A percentile compares a stretch with the other conserved stretches of the same genome.
These are phyloP conservation scores for Abrus pulchellus DNA, from an alignment of 306 rosid genomes.

Conservation along the genomic window DNA sequence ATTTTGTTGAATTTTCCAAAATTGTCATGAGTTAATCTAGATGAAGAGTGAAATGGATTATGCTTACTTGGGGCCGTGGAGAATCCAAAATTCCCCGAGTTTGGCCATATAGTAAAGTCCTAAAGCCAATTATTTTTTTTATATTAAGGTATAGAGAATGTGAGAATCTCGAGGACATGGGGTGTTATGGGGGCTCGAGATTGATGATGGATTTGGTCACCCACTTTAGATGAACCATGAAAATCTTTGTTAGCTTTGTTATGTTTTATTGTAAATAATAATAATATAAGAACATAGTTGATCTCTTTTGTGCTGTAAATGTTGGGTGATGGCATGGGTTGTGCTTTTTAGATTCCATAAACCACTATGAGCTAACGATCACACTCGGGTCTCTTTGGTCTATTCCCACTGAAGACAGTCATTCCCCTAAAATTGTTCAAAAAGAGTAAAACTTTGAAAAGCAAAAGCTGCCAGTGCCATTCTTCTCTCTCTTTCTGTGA, in stretches of 20 bases:
- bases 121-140: constrained; percentile 44
- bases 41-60: constrained; percentile 32
- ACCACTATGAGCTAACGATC: constrained; percentile 53
- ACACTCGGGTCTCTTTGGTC: constrained; percentile 59
- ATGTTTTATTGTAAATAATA: constrained; percentile 28
- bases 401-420: constrained; percentile 63
- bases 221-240: constrained; percentile 58
- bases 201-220: constrained; percentile 79
- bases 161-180: constrained; percentile 83
- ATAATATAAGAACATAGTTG: constrained; percentile 4
- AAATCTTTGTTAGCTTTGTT: constrained; percentile 52
- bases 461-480: constrained; percentile 77
- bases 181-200: constrained; percentile 56
- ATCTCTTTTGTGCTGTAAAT: constrained; percentile 67
- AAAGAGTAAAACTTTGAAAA: constrained; percentile 73
- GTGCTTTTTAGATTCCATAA: constrained; percentile 69
- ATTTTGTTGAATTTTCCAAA: constrained; percentile 40
- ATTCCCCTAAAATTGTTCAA: constrained; percentile 69
- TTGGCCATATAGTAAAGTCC: constrained; percentile 73
- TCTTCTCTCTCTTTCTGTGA: constrained; percentile 51
- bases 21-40: constrained; percentile 29
- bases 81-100: constrained; percentile 78
- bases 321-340: constrained; percentile 55
- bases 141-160: constrained; percentile 64
- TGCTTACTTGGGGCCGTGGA: constrained; percentile 52